These are phyloP conservation scores for Trichoderma gracile DNA, from an alignment of 2,329 filamentous ascomycete species.

Conservation along the genomic window DNA sequence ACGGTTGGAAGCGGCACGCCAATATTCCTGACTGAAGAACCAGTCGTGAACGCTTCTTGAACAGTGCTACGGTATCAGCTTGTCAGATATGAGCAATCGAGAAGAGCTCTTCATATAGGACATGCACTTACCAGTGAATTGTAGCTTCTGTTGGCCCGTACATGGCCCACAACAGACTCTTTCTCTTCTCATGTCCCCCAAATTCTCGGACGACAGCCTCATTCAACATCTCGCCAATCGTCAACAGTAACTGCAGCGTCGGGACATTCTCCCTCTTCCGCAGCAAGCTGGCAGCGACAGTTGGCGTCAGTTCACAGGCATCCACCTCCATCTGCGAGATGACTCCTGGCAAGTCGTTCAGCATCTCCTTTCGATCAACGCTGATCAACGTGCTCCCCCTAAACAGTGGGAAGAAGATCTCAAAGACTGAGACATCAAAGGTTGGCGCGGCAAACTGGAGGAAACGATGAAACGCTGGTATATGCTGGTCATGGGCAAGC, in stretches of 20 bases:
- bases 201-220: slow-evolving; percentile 75
- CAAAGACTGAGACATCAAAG: slow-evolving; percentile 93
- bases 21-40: slow-evolving; percentile 66
- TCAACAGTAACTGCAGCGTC: slow-evolving; percentile 68
- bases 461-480: slow-evolving; percentile 76
- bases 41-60: slow-evolving; percentile 60
- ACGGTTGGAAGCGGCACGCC: slow-evolving; percentile 79
- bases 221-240: slow-evolving; percentile 92
- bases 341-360: slow-evolving; percentile 70
- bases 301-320: slow-evolving; percentile 86
- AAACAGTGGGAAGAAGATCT: slow-evolving; percentile 86
- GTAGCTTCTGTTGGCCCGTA: slow-evolving; percentile 92
- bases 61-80: slow-evolving; percentile 57
- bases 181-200: slow-evolving; percentile 55
- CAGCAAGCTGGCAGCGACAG: slow-evolving; percentile 77
- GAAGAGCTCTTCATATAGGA: no score
- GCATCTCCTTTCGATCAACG: slow-evolving; percentile 67
- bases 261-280: slow-evolving; percentile 68
- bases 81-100: slow-evolving; percentile 3
- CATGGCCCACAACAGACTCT: slow-evolving; percentile 83
- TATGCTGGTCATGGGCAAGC: slow-evolving; percentile 74
- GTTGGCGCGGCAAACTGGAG: slow-evolving; percentile 90
- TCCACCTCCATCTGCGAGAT: slow-evolving; percentile 70
- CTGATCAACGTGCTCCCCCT: slow-evolving; percentile 72
- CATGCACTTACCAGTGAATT: slow-evolving; percentile 68